These are phyloP conservation scores for Gentiana dahurica DNA, from an alignment of 257 asterid species.

Conservation along the genomic window DNA sequence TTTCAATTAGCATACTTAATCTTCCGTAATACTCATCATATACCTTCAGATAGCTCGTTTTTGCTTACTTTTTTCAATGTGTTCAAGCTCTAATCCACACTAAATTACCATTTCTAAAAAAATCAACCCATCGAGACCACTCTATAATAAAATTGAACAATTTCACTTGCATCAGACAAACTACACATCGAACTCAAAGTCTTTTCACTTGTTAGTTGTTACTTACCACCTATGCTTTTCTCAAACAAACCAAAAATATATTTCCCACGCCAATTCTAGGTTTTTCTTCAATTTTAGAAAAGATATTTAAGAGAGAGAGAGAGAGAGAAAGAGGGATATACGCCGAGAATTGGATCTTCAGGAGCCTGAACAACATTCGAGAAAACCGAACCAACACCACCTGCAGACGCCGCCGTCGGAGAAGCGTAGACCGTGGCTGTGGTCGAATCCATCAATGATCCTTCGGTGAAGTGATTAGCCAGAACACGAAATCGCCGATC, in stretches of 20 bases:
- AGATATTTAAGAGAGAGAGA: neutral
- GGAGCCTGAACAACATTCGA: conserved; percentile 71
- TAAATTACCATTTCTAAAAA: too few species aligned
- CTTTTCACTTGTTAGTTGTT: neutral
- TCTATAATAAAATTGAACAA: too few species aligned
- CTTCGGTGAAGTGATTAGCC: conserved; percentile 47
- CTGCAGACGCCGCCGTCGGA: conserved; percentile 38
- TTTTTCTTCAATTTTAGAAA: too few species aligned
- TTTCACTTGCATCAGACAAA: neutral
- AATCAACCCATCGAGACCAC: too few species aligned
- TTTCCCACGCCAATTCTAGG: too few species aligned
- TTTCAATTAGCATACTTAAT: too few species aligned
- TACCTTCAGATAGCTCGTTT: too few species aligned
- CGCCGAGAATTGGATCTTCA: conserved; percentile 98
- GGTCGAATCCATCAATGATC: conserved; percentile 13
- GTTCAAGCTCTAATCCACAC: too few species aligned
- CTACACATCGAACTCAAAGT: neutral
- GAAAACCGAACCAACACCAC: conserved; percentile 39
- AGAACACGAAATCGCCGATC: conserved; percentile 67
- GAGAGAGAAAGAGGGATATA: conserved; percentile 10
- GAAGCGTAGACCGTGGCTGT: conserved; percentile 34
- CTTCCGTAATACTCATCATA: too few species aligned
- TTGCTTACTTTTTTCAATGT: too few species aligned
- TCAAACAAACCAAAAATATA: neutral
- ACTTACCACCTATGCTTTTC: neutral